phyloP scores from a whole-genome alignment of 164 flowering plant species.

The Stephania cephalantha region DNA sequence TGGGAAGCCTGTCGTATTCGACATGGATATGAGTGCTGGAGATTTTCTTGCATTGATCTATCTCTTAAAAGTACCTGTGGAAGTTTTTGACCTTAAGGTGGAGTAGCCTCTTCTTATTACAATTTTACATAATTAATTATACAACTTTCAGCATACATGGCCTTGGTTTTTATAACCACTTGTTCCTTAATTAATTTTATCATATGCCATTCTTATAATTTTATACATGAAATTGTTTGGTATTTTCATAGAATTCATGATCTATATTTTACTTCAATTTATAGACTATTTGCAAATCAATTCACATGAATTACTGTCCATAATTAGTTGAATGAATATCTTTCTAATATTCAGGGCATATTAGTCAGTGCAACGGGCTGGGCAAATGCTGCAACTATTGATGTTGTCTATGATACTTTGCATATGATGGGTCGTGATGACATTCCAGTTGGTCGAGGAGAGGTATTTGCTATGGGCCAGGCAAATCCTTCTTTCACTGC shows the following conservation, averaged over 20 bases:
- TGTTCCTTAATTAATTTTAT: too few species aligned
- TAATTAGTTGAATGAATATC: not conserved
- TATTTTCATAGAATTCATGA: not conserved
- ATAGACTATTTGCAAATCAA: not conserved
- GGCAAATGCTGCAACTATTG: slow-evolving; percentile 94
- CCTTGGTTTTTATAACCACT: not conserved
- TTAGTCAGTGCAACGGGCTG: slow-evolving; percentile 85
- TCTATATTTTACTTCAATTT: not conserved
- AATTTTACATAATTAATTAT: not conserved
- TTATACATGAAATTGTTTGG: too few species aligned
- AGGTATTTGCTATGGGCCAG: slow-evolving; percentile 54
- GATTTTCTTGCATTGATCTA: slow-evolving; percentile 82
- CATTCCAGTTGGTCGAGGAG: slow-evolving; percentile 90
- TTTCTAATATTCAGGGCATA: slow-evolving; percentile 49
- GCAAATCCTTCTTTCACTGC: slow-evolving; percentile 37
- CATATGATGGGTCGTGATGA: slow-evolving; percentile 99
- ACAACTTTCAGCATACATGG: not conserved
- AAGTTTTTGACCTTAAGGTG: slow-evolving; percentile 77
- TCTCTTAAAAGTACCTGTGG: slow-evolving; percentile 85
- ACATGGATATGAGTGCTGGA: slow-evolving; percentile 99
- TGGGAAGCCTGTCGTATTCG: slow-evolving; percentile 76
- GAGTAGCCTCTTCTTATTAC: not conserved
- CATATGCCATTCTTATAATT: too few species aligned
- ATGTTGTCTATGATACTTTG: slow-evolving; percentile 72
- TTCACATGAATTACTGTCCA: not conserved